These are phyloP conservation scores for Nigrospora oryzae DNA, from an alignment of 2,329 filamentous ascomycete species.

Conservation along the genomic window DNA sequence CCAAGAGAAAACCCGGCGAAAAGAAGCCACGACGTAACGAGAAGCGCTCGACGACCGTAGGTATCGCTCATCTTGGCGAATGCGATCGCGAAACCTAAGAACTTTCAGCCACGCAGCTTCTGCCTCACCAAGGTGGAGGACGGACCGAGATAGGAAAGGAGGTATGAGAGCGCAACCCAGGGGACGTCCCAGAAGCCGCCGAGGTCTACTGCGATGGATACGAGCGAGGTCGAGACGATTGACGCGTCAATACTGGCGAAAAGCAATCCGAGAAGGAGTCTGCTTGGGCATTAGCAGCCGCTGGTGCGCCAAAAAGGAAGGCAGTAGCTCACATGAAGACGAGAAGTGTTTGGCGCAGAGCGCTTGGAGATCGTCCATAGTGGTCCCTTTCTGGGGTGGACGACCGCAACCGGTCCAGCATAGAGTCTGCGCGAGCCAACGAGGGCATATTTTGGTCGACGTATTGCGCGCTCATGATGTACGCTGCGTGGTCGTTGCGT, in stretches of 20 bases:
- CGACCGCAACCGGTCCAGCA: conserved; percentile 1
- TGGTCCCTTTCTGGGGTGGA: not conserved
- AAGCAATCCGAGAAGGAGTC: conserved; percentile 42
- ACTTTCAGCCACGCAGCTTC: not conserved
- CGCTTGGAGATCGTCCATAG: conserved; percentile 4
- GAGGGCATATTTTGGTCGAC: not conserved
- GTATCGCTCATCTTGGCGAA: conserved; percentile 53
- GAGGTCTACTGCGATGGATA: conserved; percentile 46
- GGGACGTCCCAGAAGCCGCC: conserved; percentile 41
- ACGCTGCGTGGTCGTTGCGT: not conserved
- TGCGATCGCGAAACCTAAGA: conserved; percentile 43
- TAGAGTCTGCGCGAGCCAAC: conserved; percentile 1
- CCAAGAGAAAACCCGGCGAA: conserved; percentile 48
- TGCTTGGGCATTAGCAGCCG: conserved; percentile 17
- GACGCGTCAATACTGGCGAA: conserved; percentile 51
- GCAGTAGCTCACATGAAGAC: conserved; percentile 22
- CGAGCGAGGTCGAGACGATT: conserved; percentile 48
- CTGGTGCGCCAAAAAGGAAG: conserved; percentile 20
- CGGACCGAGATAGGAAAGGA: conserved; percentile 47
- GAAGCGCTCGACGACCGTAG: conserved; percentile 43
- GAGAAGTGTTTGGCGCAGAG: conserved; percentile 21
- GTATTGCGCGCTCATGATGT: not conserved
- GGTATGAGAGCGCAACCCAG: conserved; percentile 48
- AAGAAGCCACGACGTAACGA: conserved; percentile 42
- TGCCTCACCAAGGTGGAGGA: not conserved